Evolutionary conservation across 495 filamentous ascomycete genomes (phyloP), one percentile per base, ranked within the genome.

Genomic region (Neurospora sp.): DNA sequence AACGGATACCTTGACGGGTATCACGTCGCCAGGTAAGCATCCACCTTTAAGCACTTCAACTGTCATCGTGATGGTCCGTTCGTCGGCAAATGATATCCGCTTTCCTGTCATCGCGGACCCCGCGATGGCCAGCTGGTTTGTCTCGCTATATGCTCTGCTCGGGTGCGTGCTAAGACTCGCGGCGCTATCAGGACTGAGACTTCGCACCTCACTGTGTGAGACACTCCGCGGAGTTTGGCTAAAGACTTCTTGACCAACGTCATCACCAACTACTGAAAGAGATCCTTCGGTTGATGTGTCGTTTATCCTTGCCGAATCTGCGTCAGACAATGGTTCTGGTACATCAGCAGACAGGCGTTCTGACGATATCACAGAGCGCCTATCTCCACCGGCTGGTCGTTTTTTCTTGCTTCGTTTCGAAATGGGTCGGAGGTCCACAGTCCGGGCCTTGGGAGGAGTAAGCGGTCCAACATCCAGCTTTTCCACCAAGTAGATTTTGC

Each of bases 1-100:
- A 73, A 99, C 90, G 0, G 86, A 89, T 71, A 98, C 89, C 77
- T 88, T 91, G 48, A 99, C 84, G 1, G 92, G 89, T 35, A 99
- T 83, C 22, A 87, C 87, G 75, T 98, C 96, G 16, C 96, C 96
- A 1, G 92, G 90, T 27, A 99, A 87, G 80, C 91, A 94, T 70
- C 96, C 96, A 10, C 91, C 90, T 81, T 91, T 92, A 68, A 91
- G 82, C 27, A 97, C 81, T 77, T 97, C 93, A 69, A 96, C 88
- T n/a, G 90, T 95, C 42, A 94, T 92, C 0, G 91, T 94, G 76
- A 97, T 97, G 42, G 89, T 94, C 78, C 92, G 91, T 12, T 84
- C 84, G 37, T 83, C 82, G 14, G 77, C 72, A 12, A 69, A 71
- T 20, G 73, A 73, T 2, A 37, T 45, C 70, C 70, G 76, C 40